Evolutionary conservation across 2,329 filamentous ascomycete species (phyloP).

Genomic region (Graphilbum sp.): DNA sequence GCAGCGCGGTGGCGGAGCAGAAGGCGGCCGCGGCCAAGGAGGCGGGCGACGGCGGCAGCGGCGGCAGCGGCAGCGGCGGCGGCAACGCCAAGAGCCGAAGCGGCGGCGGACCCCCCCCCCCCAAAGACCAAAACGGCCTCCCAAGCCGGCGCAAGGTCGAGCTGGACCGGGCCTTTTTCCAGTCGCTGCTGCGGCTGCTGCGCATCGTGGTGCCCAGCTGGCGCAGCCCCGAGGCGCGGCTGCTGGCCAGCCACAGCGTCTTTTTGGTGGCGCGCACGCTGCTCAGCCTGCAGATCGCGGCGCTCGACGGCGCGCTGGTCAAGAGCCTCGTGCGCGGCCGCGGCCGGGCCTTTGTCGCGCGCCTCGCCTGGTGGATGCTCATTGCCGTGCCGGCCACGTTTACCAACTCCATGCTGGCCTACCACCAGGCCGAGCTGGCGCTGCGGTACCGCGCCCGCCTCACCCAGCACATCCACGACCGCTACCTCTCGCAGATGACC

Average conservation of each 20-base stretch:
- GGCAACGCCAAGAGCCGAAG: too few species aligned
- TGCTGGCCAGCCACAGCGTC: slow-evolving; percentile 81
- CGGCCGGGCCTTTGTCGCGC: slow-evolving; percentile 74
- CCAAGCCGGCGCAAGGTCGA: slow-evolving; percentile 52
- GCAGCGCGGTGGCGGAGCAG: slow-evolving; percentile 82
- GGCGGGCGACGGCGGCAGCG: slow-evolving; percentile 16
- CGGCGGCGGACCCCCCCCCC: slow-evolving; percentile 11
- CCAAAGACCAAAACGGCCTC: slow-evolving; percentile 3
- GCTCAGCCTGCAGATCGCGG: slow-evolving; percentile 88
- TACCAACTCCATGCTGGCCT: slow-evolving; percentile 97
- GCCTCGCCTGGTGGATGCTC: slow-evolving; percentile 95
- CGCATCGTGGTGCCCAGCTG: slow-evolving; percentile 83
- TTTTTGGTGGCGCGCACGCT: slow-evolving; percentile 83
- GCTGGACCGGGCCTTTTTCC: slow-evolving; percentile 69
- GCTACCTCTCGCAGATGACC: slow-evolving; percentile 92
- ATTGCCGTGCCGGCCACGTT: slow-evolving; percentile 93
- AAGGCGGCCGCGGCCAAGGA: slow-evolving; percentile 57
- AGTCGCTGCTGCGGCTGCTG: slow-evolving; percentile 59
- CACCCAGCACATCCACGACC: slow-evolving; percentile 88
- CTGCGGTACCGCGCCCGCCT: slow-evolving; percentile 84
- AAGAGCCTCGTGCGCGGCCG: slow-evolving; percentile 84
- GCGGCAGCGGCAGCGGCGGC: background rate
- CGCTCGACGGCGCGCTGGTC: slow-evolving; percentile 86
- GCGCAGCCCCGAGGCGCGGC: slow-evolving; percentile 70
- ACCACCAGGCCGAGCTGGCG: slow-evolving; percentile 89